Base-by-base conservation (phyloP, 495 filamentous ascomycete genomes). In the Aspergillus incahuasiensis region DNA sequence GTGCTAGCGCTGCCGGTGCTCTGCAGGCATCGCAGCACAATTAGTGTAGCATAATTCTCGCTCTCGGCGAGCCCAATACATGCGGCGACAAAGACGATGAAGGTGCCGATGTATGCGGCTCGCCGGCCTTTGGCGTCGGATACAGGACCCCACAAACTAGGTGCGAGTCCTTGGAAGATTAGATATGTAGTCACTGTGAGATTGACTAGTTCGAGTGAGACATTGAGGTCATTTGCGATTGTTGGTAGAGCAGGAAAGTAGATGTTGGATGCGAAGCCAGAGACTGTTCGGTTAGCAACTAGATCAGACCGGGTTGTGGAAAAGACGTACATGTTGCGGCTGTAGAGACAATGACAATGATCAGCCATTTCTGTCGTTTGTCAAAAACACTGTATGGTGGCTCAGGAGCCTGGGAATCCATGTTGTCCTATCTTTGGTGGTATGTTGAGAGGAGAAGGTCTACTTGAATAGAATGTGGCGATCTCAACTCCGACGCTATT, bases 131-230 rank as follows among this genome's bases (percentile, higher is more conserved):
- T 62, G 6, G 71, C 72, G 58, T 83, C 80, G 0, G 79, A 74
- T 6, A 82, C 25, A 0, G 74, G 69, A 6, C 79, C 79, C 79
- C 76, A 79, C 19, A 83, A 51, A 52, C 69, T 79, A 0, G 79
- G 80, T 0, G 78, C 73, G 8, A 82, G 52, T 0, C 74, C 79
- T 64, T 80, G 74, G 53, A 82, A 74, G 15, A 81, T 68, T 6
- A 81, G 61, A 58, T 82, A 83, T 0, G 74, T 74, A 5, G 80
- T 83, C 2, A 82, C 68, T 0, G 77, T 80, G 7, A 80, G 66
- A 50, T 76, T 76, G 61, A 81, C 66, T 3, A 77, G 68, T 38
- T 74, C 69, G 5, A 74, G 41, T 0, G 76, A 74, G 5, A 78
- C 67, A 39, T 68, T 56, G 0, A 80, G 59, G 43, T 79, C 74